Conservation (phyloP, 371 early-diverging fungal genomes). For the Rhizopus stolonifer region DNA sequence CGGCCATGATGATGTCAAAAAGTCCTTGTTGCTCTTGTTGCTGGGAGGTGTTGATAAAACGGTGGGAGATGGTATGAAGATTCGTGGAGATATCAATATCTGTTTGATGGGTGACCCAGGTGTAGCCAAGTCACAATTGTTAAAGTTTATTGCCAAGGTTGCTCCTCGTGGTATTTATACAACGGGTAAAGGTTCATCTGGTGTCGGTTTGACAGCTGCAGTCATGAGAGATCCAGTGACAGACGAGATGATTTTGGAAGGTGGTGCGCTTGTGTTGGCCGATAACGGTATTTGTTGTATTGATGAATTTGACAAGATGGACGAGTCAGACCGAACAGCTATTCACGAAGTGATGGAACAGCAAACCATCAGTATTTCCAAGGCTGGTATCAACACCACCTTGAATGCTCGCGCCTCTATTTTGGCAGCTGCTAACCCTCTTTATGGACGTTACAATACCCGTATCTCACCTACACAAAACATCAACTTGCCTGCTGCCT, state of each 20-base stretch:
- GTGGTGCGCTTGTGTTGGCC: constrained; percentile 90
- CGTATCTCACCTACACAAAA: constrained; percentile 84
- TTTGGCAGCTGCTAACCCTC: constrained; percentile 90
- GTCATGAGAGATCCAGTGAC: constrained; percentile 86
- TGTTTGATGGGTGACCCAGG: constrained; percentile 99
- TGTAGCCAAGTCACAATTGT: constrained; percentile 93
- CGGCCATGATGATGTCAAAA: constrained; percentile 96
- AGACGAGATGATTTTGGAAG: constrained; percentile 89
- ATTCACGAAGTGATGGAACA: constrained; percentile 98
- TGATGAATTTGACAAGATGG: constrained; percentile 96
- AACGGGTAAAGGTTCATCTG: constrained; percentile 89
- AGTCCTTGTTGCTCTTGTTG: constrained; percentile 84
- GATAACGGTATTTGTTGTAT: constrained; percentile 95
- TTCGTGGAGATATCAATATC: constrained; percentile 94
- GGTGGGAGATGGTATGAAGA: constrained; percentile 90
- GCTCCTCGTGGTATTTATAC: constrained; percentile 94
- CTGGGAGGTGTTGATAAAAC: constrained; percentile 89
- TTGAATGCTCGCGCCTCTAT: constrained; percentile 91
- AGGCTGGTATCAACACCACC: constrained; percentile 94
- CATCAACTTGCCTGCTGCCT: constrained; percentile 94
- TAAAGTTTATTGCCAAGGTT: constrained; percentile 85
- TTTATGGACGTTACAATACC: constrained; percentile 84
- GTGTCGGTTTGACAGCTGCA: constrained; percentile 94
- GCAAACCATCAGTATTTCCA: constrained; percentile 89
- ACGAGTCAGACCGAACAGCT: constrained; percentile 84